Evolutionary conservation across 306 rosid species (phyloP).

Genomic region (Quercus suber): DNA sequence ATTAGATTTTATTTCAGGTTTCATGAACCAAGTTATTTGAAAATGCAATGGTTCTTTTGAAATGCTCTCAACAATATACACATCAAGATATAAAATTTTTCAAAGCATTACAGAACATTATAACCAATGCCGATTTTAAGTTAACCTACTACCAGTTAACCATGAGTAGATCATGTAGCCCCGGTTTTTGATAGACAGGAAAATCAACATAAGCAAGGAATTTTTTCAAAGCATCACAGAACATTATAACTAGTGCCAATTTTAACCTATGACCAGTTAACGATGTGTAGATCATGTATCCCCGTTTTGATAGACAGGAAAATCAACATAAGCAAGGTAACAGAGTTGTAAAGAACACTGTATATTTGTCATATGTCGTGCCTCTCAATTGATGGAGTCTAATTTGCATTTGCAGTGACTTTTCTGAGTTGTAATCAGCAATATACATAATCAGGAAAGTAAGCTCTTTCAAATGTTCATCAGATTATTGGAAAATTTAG

Average conservation of each 20-base stretch:
- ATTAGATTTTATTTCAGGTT: neutral
- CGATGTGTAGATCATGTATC: no score
- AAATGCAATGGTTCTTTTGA: neutral
- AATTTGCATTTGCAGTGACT: neutral
- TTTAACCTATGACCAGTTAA: no score
- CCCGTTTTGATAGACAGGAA: no score
- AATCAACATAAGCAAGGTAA: no score
- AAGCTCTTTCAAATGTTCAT: neutral
- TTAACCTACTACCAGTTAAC: no score
- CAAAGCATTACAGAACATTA: neutral
- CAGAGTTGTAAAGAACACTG: no score
- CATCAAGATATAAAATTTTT: neutral
- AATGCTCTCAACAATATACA: neutral
- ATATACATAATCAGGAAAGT: neutral
- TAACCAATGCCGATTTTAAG: neutral
- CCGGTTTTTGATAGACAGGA: no score
- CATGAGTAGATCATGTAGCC: no score
- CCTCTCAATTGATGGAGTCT: neutral
- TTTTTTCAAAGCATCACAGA: neutral
- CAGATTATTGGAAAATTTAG: neutral
- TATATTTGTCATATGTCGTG: no score
- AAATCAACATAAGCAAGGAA: no score
- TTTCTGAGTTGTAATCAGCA: neutral
- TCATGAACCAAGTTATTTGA: neutral
- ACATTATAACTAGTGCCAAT: neutral